Evolutionary conservation across 257 asterid species (phyloP).

Genomic region (Jacaranda mimosifolia): DNA sequence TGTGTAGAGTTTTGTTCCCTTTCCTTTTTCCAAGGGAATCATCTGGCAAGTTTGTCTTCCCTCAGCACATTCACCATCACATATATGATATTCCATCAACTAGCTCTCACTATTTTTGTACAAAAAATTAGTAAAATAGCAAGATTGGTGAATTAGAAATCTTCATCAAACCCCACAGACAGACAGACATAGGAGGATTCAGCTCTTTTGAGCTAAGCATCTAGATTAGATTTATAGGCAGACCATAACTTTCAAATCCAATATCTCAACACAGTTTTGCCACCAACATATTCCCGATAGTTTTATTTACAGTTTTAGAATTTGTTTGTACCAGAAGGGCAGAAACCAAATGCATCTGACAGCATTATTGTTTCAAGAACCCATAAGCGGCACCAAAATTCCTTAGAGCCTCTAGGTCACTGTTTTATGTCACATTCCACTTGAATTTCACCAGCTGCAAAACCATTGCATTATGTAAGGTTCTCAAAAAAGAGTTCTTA

Average conservation of each 20-base stretch:
- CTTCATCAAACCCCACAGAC: slow-evolving; percentile 7
- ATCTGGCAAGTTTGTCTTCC: neutral
- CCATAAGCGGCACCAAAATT: slow-evolving; percentile 9
- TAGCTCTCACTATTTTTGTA: neutral
- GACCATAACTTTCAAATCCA: slow-evolving; percentile 18
- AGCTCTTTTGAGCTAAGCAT: neutral
- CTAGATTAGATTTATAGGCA: slow-evolving; percentile 22
- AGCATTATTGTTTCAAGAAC: slow-evolving; percentile 32
- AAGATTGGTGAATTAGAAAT: neutral
- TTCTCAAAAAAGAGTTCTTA: neutral
- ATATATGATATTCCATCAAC: neutral
- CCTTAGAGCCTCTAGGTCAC: slow-evolving; percentile 23
- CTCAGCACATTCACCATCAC: neutral
- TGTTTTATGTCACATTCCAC: slow-evolving; percentile 71
- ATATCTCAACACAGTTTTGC: slow-evolving; percentile 38
- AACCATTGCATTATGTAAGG: slow-evolving; percentile 2
- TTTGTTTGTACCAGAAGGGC: slow-evolving; percentile 24
- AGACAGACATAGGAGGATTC: neutral
- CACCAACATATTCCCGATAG: slow-evolving; percentile 33
- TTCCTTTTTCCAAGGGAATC: too few species aligned
- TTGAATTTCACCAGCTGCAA: slow-evolving; percentile 84
- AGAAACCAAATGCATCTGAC: slow-evolving; percentile 29
- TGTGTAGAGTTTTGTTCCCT: too few species aligned
- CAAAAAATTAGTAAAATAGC: neutral
- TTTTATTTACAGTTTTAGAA: slow-evolving; percentile 44